Conservation (phyloP, 768 basidiomycete genomes). For the Collybia sordida region DNA sequence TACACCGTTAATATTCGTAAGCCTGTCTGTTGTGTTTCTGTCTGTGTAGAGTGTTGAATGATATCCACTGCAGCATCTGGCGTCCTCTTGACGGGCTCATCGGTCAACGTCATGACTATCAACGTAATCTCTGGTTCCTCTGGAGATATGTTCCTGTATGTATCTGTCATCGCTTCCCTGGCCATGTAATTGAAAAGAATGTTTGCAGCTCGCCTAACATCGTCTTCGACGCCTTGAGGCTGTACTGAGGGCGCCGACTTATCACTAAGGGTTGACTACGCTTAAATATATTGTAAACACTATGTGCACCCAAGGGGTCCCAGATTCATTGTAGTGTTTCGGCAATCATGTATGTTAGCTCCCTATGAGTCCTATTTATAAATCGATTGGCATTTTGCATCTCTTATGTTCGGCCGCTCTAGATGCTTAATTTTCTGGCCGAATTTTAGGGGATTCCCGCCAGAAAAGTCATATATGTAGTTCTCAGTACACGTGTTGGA, state of each 20-base stretch:
- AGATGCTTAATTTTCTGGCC: too few relatives aligned
- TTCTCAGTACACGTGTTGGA: too few relatives aligned
- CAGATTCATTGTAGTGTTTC: too few relatives aligned
- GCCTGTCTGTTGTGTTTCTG: constrained; percentile 11
- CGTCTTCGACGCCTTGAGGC: constrained; percentile 29
- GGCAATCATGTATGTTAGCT: too few relatives aligned
- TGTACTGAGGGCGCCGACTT: constrained; percentile 22
- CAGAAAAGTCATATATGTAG: too few relatives aligned
- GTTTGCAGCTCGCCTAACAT: constrained; percentile 27
- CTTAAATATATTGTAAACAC: too few relatives aligned
- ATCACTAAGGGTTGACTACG: neutral
- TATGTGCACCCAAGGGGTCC: too few relatives aligned
- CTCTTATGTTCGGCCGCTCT: too few relatives aligned
- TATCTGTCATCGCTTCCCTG: constrained; percentile 3
- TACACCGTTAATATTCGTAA: constrained; percentile 35
- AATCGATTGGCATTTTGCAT: too few relatives aligned
- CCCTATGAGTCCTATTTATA: too few relatives aligned
- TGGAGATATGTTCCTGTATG: constrained; percentile 31
- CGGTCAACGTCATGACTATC: constrained; percentile 26
- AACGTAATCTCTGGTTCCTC: constrained; percentile 34
- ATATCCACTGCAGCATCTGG: constrained; percentile 23
- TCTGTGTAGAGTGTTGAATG: neutral
- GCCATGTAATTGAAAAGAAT: constrained; percentile 11
- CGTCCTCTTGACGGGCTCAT: constrained; percentile 24
- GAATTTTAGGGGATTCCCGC: too few relatives aligned